These are phyloP conservation scores for Geum urbanum DNA, from an alignment of 306 rosid species.

Conservation along the genomic window DNA sequence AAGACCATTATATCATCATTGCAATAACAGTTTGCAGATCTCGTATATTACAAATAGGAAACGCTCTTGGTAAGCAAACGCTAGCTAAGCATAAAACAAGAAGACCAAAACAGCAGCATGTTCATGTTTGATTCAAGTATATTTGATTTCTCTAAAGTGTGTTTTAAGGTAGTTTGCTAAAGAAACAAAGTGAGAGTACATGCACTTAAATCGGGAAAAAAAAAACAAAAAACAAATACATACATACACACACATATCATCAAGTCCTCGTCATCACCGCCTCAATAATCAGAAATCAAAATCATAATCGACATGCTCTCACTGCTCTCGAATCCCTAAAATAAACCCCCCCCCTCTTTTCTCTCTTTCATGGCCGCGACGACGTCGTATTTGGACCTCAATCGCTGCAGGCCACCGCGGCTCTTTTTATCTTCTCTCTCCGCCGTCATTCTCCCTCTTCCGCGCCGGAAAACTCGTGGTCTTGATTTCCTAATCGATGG, in stretches of 20 bases:
- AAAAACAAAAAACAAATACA: neutral
- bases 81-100: no score
- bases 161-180: neutral
- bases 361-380: constrained; percentile 28
- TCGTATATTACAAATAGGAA: no score
- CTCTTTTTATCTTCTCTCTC: constrained; percentile 20
- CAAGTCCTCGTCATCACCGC: neutral
- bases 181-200: no score
- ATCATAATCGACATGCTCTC: constrained; percentile 12
- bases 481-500: constrained; percentile 23
- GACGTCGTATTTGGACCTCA: constrained; percentile 20
- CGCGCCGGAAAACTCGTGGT: neutral
- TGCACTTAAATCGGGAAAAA: neutral
- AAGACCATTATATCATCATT: no score
- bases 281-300: neutral
- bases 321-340: neutral
- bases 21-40: no score
- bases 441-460: constrained; percentile 11
- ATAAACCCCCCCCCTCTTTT: neutral
- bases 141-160: no score
- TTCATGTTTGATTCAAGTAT: no score
- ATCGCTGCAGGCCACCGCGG: constrained; percentile 21
- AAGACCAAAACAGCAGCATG: no score
- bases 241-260: neutral
- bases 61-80: no score